Percentiles rank a stretch among this genome's conserved stretches.
Conservation (phyloP, 805 yeast species). For the Isabelozyma heimii region DNA sequence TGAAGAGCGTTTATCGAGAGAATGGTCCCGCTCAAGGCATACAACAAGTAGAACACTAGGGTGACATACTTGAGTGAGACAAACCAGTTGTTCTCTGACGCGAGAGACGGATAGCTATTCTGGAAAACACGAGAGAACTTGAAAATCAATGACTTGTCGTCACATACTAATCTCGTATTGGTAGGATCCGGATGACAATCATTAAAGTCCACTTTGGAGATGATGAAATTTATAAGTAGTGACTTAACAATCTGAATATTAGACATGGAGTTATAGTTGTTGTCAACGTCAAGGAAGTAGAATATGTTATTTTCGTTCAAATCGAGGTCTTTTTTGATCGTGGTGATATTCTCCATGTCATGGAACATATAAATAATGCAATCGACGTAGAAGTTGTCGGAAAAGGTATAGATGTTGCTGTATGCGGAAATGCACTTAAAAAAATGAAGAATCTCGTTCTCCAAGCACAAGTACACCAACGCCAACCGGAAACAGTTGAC, state of each 20-base stretch:
- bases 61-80: slow-evolving; percentile 6
- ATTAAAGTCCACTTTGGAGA: slow-evolving; percentile 3
- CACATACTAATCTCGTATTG: background rate
- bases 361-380: slow-evolving; percentile 23
- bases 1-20: background rate
- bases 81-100: background rate
- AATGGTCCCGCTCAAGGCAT: slow-evolving; percentile 18
- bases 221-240: background rate
- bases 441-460: background rate
- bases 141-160: slow-evolving; percentile 11
- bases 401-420: slow-evolving; percentile 27
- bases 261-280: background rate
- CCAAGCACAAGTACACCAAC: background rate
- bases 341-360: slow-evolving; percentile 12
- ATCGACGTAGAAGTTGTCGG: slow-evolving; percentile 25
- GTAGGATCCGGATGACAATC: background rate
- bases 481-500: background rate
- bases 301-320: slow-evolving; percentile 8
- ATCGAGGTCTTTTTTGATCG: slow-evolving; percentile 7
- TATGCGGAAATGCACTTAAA: slow-evolving; percentile 11
- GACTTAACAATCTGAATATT: background rate
- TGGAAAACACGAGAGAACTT: slow-evolving; percentile 14
- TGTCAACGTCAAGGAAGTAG: slow-evolving; percentile 1
- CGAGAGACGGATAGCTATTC: background rate
- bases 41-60: slow-evolving; percentile 11